These are phyloP conservation scores for Ophiostoma quercus DNA, from an alignment of 2,329 filamentous ascomycete genomes.

Conservation along the genomic window DNA sequence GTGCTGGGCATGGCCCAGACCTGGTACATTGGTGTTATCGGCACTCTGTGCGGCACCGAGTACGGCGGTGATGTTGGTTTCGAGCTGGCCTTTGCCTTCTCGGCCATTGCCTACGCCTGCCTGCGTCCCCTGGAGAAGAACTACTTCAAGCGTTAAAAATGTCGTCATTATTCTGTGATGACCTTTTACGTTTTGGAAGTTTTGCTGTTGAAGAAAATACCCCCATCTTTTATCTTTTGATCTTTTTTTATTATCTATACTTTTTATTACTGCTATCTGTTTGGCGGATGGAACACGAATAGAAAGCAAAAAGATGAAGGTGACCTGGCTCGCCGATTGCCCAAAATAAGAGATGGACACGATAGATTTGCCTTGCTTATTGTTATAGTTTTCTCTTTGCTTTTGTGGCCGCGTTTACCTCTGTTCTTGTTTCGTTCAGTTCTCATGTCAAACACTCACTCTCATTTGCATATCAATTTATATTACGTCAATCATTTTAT, in stretches of 20 bases:
- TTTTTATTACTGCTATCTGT: background rate
- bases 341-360: background rate
- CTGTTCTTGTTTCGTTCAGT: background rate
- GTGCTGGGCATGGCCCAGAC: constrained; percentile 57
- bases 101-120: constrained; percentile 45
- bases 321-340: background rate
- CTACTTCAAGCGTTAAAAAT: constrained; percentile 35
- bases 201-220: constrained; percentile 11
- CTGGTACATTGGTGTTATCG: constrained; percentile 59
- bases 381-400: background rate
- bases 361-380: background rate
- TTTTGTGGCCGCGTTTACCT: background rate
- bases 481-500: constrained; percentile 1
- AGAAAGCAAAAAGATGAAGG: background rate
- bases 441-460: background rate
- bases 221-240: background rate
- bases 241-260: background rate
- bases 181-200: background rate
- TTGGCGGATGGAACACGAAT: background rate
- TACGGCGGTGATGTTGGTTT: constrained; percentile 53
- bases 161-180: background rate
- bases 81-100: constrained; percentile 50
- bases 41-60: constrained; percentile 46
- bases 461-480: constrained; percentile 8
- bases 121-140: constrained; percentile 44